A percentile compares a stretch with the other conserved stretches of the same genome.
Evolutionary conservation across 176 grass and related monocot species (phyloP).

Genomic region (Tuctoria greenei): DNA sequence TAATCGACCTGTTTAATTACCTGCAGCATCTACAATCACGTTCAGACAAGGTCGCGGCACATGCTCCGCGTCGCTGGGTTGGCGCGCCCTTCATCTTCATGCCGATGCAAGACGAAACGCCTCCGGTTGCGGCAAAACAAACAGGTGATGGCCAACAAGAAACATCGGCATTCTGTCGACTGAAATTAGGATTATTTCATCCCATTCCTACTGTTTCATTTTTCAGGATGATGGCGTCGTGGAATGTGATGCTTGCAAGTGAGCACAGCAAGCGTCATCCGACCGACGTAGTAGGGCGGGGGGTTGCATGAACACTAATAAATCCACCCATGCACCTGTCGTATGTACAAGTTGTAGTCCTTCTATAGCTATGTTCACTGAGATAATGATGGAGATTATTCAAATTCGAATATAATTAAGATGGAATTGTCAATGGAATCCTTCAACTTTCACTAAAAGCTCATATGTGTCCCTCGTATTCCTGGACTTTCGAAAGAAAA

Average conservation of each 20-base stretch:
- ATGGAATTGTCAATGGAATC: too few relatives aligned
- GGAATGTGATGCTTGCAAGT: slow-evolving; percentile 53
- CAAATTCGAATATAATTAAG: too few relatives aligned
- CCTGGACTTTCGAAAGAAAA: too few relatives aligned
- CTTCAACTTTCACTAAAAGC: too few relatives aligned
- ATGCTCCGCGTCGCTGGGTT: slow-evolving; percentile 17
- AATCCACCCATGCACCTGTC: too few relatives aligned
- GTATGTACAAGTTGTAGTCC: too few relatives aligned
- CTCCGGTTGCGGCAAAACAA: slow-evolving; percentile 3
- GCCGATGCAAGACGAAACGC: slow-evolving; percentile 21
- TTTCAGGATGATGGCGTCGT: slow-evolving; percentile 18
- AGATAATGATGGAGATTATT: too few relatives aligned
- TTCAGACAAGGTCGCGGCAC: slow-evolving; percentile 29
- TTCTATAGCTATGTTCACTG: too few relatives aligned
- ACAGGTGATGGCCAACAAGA: background rate
- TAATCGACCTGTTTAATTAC: background rate
- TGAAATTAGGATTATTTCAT: background rate
- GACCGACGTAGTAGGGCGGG: too few relatives aligned
- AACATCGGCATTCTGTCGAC: too few relatives aligned
- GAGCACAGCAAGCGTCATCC: background rate
- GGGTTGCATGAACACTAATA: too few relatives aligned
- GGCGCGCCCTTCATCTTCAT: slow-evolving; percentile 11
- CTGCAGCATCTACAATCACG: slow-evolving; percentile 76
- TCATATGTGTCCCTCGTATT: too few relatives aligned
- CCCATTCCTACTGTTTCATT: background rate